These are phyloP conservation scores for Trifolium pratense DNA, from an alignment of 306 rosid species.

Conservation along the genomic window DNA sequence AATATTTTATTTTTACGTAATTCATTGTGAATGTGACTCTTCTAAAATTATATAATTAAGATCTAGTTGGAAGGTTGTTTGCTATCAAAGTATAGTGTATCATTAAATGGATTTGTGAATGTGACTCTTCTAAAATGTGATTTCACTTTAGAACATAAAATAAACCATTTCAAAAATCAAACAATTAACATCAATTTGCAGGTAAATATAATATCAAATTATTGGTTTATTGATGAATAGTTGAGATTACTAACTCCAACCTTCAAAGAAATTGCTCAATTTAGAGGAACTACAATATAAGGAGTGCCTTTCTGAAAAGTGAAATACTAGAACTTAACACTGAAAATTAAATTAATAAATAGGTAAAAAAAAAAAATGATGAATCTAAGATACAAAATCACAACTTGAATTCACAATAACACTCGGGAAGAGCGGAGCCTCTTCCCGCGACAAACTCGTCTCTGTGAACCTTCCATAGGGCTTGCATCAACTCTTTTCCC, in stretches of 20 bases:
- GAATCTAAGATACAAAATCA: constrained; percentile 50
- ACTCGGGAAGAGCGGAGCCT: constrained; percentile 82
- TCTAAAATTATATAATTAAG: too few relatives aligned
- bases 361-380: neutral
- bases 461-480: constrained; percentile 71
- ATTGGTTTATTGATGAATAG: neutral
- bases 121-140: too few relatives aligned
- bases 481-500: constrained; percentile 63
- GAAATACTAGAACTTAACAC: neutral
- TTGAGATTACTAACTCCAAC: neutral
- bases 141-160: too few relatives aligned
- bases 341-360: neutral
- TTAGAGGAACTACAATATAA: neutral
- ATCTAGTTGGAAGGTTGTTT: too few relatives aligned
- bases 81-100: too few relatives aligned
- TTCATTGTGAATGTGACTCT: too few relatives aligned
- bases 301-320: neutral
- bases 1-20: too few relatives aligned
- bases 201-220: neutral
- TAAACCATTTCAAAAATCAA: too few relatives aligned
- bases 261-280: neutral
- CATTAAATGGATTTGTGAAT: too few relatives aligned
- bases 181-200: neutral
- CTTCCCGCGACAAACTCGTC: constrained; percentile 78
- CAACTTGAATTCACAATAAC: constrained; percentile 83